phyloP scores from a whole-genome alignment of 2,329 filamentous ascomycete species.

The Ambrosiella cleistominuta region DNA sequence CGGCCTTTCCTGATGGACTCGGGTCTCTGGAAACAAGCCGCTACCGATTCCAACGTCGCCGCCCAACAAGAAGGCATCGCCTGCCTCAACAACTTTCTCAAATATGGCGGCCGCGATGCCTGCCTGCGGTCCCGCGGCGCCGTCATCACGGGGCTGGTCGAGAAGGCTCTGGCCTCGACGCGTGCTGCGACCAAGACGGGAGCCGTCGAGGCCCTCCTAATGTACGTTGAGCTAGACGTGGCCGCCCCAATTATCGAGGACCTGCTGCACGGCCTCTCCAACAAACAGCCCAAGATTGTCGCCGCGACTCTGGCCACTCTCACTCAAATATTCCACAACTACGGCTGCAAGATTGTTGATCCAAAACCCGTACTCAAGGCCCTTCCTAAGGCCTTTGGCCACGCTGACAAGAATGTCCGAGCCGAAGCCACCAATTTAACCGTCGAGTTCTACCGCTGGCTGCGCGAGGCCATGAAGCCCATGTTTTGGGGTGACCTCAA shows the following conservation, averaged over 20 bases:
- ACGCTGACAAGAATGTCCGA: slow-evolving; percentile 95
- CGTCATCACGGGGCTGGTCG: slow-evolving; percentile 63
- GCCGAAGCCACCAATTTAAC: slow-evolving; percentile 82
- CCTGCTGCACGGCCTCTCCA: slow-evolving; percentile 60
- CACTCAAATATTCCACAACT: slow-evolving; percentile 76
- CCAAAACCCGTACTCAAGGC: slow-evolving; percentile 80
- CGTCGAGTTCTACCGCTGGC: slow-evolving; percentile 90
- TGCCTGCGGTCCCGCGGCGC: slow-evolving; percentile 59
- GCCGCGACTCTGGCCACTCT: slow-evolving; percentile 54
- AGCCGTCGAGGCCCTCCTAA: slow-evolving; percentile 66
- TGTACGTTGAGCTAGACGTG: slow-evolving; percentile 81
- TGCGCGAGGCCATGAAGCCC: slow-evolving; percentile 94
- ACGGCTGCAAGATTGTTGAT: slow-evolving; percentile 84
- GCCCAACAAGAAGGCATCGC: slow-evolving; percentile 86
- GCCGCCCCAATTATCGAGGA: slow-evolving; percentile 79
- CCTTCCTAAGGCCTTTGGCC: slow-evolving; percentile 79
- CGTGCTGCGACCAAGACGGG: slow-evolving; percentile 77
- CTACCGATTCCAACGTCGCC: slow-evolving; percentile 87
- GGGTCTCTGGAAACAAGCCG: slow-evolving; percentile 77
- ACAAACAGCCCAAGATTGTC: slow-evolving; percentile 85
- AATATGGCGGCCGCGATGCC: slow-evolving; percentile 69
- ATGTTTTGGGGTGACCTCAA: slow-evolving; percentile 95
- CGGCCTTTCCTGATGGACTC: slow-evolving; percentile 74
- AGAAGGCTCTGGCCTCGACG: slow-evolving; percentile 80
- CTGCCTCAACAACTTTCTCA: slow-evolving; percentile 78